Base-by-base conservation (phyloP, 768 basidiomycete species). In the Leccinum disarticulatum region DNA sequence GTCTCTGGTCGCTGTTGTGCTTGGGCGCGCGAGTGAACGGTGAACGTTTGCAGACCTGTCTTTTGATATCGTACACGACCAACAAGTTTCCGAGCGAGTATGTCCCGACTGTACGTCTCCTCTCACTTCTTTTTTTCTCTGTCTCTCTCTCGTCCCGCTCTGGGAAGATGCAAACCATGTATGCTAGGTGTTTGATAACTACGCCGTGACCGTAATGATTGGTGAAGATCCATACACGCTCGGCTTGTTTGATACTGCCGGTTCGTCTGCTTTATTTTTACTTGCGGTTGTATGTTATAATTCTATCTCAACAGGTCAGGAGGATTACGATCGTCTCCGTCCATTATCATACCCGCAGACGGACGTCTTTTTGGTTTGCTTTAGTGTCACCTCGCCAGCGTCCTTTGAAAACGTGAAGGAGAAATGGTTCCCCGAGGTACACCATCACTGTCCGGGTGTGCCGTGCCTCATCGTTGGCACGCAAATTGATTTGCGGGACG, bases 351-450 rank as follows among this genome's bases (percentile, higher is more conserved):
- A 99, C 83, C 97, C 97, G 35, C 97, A 99, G 79, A 99, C 97
- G 61, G 97, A 99, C 71, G 97, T 98, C 59, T 98, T 99, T 85
- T 83, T 99, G 59, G 96, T 99, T 66, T 99, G 97, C 79, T 99
- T 98, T 83, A 95, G 93, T 71, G 97, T 99, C 68, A 98, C 96
- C 46, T 95, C 92, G 10, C 97, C 96, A 4, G 96, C 97, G 30
- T 96, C 94, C 52, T 99, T 98, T 73, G 97, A 99, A 78, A 98
- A 99, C 89, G 96, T 99, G 70, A 98, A 97, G 85, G 97, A 99
- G 79, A 99, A 99, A 76, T 99, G 97, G 97, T 97, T 98, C 84
- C 97, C 97, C 6, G 97, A 99, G 80, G 96, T 99, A 56, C 95
- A 95, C 74, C 97, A 98, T 74, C 97, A 99, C 73, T 99, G 97